Base-by-base conservation (phyloP, 768 basidiomycete genomes). In the Suillus sp. region DNA sequence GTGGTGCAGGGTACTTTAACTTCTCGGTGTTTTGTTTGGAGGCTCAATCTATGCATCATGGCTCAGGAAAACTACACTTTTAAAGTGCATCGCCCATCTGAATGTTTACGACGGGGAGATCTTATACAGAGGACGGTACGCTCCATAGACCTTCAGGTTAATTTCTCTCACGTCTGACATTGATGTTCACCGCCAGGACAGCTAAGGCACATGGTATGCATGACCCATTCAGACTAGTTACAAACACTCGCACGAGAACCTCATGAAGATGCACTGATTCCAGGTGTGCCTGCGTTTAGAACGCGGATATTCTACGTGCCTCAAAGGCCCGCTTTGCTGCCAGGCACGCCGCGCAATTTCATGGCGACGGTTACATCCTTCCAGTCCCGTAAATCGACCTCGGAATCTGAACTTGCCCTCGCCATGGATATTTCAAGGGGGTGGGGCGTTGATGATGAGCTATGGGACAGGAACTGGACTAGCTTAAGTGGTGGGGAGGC, bases 61-160 rank as follows among this genome's bases (percentile, higher is more conserved):
- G 13, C 9, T 53, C 51, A 80, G 80, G 58, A 91, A 90, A 72
- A 87, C 88, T 1, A 94, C 93, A 0, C 76, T 96, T 59, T 74
- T 96, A 51, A 96, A 95, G 74, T 94, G 91, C 69, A 80, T 96
- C 27, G 87, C 93, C 34, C 90, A 95, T 75, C 78, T 96, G 38
- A 86, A 86, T 62, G 73, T 91, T 6, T 91, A 92, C 70, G 77
- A 81, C 9, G 89, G 94, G 2, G 79, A 84, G 51, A 80, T 92
- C 34, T 66, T 84, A 16, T 88, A 88, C 69, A 78, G 81, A 70
- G 93, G 90, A 74, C 85, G 83, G 92, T 91, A 66, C 68, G 84
- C 30, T 18, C 58, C n/a, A 43, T 60, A 62, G 30, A 50, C 43
- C 32, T 8, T 27, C 27, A n/a, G 37, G 35, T 45, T 4, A 43